Percentiles rank a stretch among this genome's conserved stretches.
These are phyloP conservation scores for Gossypium stocksii DNA, from an alignment of 345 rosid genomes.

Conservation along the genomic window DNA sequence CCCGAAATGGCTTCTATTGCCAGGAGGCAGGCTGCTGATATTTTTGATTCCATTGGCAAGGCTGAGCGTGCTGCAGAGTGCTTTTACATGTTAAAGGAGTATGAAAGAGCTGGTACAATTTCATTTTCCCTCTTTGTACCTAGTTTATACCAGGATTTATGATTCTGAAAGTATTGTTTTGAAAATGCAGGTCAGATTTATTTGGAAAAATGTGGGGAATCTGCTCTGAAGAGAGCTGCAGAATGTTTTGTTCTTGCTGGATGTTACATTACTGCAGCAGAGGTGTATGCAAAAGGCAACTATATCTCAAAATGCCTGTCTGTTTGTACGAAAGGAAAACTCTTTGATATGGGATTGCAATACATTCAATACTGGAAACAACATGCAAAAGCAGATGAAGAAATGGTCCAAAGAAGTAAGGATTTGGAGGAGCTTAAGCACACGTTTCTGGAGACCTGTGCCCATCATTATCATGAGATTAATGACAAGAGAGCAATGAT, in stretches of 20 bases:
- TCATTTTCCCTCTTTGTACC: background rate
- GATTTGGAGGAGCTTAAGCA: conserved; percentile 27
- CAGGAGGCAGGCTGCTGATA: conserved; percentile 45
- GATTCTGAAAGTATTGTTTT: background rate
- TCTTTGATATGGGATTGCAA: conserved; percentile 35
- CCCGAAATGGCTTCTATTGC: conserved; percentile 28
- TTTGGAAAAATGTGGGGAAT: conserved; percentile 34
- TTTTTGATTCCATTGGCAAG: conserved; percentile 41
- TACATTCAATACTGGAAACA: conserved; percentile 36
- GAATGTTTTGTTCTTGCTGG: conserved; percentile 37
- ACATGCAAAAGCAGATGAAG: conserved; percentile 4
- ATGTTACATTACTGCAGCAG: conserved; percentile 30
- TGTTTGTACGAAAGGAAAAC: conserved; percentile 32
- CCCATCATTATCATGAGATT: conserved; percentile 25
- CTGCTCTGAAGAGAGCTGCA: conserved; percentile 36
- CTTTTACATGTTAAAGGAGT: conserved; percentile 33
- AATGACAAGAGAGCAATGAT: conserved; percentile 28
- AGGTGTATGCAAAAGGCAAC: conserved; percentile 31
- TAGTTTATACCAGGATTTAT: background rate
- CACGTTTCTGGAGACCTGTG: conserved; percentile 33
- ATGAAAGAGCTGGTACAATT: conserved; percentile 34
- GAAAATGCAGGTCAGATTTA: conserved; percentile 32
- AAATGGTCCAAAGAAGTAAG: background rate
- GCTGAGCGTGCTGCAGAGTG: conserved; percentile 45
- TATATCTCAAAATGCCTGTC: conserved; percentile 30